Percentiles rank a stretch among this genome's conserved stretches.
Conservation (phyloP, 441 rosid species). For the Erodium trifolium region DNA sequence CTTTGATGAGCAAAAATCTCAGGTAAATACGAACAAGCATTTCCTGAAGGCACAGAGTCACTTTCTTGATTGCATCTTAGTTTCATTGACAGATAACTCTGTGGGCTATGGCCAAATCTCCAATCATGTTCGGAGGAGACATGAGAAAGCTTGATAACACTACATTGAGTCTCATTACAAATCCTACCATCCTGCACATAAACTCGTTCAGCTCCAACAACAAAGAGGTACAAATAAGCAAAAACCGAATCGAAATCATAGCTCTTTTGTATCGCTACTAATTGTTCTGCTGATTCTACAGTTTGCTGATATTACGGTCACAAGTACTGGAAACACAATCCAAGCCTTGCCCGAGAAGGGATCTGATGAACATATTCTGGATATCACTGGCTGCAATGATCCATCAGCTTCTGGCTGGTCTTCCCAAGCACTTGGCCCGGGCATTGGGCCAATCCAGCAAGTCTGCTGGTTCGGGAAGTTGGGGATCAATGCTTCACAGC, state of each 20-base stretch:
- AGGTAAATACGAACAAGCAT: conserved; percentile 34
- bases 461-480: conserved; percentile 63
- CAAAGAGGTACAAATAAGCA: conserved; percentile 49
- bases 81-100: conserved; percentile 58
- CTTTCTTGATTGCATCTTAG: conserved; percentile 11
- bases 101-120: conserved; percentile 92
- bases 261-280: neutral
- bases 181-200: conserved; percentile 66
- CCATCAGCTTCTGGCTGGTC: conserved; percentile 57
- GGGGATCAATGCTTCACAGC: conserved; percentile 25
- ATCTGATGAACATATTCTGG: conserved; percentile 29
- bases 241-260: neutral
- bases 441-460: conserved; percentile 27
- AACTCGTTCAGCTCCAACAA: conserved; percentile 65
- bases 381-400: conserved; percentile 65
- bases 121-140: conserved; percentile 96
- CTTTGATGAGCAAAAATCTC: conserved; percentile 63
- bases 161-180: conserved; percentile 59
- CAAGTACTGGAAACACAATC: conserved; percentile 13
- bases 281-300: conserved; percentile 47
- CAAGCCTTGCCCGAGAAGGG: conserved; percentile 14
- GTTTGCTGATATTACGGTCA: conserved; percentile 25
- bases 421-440: conserved; percentile 34
- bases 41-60: conserved; percentile 10
- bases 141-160: conserved; percentile 55